Percentiles rank a stretch among this genome's conserved stretches.
Evolutionary conservation across 2,329 filamentous ascomycete genomes (phyloP).

Genomic region (Fusarium robinianum): DNA sequence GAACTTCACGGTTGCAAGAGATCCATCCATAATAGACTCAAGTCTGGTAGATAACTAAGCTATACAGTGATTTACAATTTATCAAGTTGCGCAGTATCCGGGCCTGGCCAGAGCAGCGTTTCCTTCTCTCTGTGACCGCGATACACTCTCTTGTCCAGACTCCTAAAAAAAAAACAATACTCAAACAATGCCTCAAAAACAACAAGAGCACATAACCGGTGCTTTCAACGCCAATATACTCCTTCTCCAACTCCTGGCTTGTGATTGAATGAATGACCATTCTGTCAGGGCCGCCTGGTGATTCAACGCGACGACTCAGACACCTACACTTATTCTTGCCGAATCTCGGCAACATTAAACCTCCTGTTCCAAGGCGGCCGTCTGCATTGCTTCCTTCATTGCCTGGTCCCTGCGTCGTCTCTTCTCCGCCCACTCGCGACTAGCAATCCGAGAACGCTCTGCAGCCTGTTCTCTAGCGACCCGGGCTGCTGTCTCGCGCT

Average conservation of each 20-base stretch:
- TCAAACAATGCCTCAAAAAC: slow-evolving; percentile 24
- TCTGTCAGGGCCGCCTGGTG: too few relatives aligned
- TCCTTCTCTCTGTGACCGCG: too few relatives aligned
- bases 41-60: slow-evolving; percentile 19
- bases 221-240: slow-evolving; percentile 16
- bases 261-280: too few relatives aligned
- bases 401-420: slow-evolving; percentile 50
- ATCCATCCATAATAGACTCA: slow-evolving; percentile 3
- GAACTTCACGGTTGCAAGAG: not conserved
- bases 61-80: slow-evolving; percentile 18
- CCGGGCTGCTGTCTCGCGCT: slow-evolving; percentile 59
- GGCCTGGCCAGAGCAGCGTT: too few relatives aligned
- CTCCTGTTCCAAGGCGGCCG: not conserved
- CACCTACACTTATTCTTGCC: too few relatives aligned
- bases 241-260: slow-evolving; percentile 31
- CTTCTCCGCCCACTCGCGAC: slow-evolving; percentile 66
- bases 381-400: slow-evolving; percentile 18
- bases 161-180: slow-evolving; percentile 5
- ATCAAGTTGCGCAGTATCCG: too few relatives aligned
- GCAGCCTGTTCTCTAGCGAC: slow-evolving; percentile 63
- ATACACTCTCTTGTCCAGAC: slow-evolving; percentile 7
- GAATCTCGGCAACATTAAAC: too few relatives aligned
- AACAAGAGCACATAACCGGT: slow-evolving; percentile 21
- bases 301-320: not conserved
- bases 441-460: slow-evolving; percentile 61